A percentile compares a stretch with the other conserved stretches of the same genome.
Evolutionary conservation across 768 basidiomycete genomes (phyloP).

Genomic region (Gloeophyllum trabeum): DNA sequence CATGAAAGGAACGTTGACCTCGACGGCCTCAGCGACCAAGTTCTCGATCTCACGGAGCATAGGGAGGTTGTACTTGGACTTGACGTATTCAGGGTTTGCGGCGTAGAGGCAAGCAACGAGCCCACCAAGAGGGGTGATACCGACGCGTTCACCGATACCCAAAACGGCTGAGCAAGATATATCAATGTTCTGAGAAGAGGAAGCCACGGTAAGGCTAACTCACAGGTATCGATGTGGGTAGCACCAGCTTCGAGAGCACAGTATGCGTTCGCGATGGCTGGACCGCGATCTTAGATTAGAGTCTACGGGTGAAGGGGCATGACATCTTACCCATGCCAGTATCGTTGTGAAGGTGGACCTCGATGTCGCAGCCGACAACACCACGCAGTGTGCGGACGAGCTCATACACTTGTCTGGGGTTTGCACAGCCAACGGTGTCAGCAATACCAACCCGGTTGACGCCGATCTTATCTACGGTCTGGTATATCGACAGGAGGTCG

Average conservation of each 20-base stretch:
- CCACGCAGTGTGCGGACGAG: slow-evolving; percentile 93
- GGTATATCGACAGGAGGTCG: slow-evolving; percentile 96
- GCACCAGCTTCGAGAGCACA: slow-evolving; percentile 97
- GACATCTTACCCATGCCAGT: slow-evolving; percentile 79
- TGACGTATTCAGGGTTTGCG: slow-evolving; percentile 98
- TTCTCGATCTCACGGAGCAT: slow-evolving; percentile 99
- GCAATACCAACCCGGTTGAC: slow-evolving; percentile 98
- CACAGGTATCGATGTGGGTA: slow-evolving; percentile 97
- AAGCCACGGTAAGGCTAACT: slow-evolving; percentile 18
- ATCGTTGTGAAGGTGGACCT: slow-evolving; percentile 97
- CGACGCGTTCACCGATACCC: slow-evolving; percentile 97
- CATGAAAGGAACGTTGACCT: slow-evolving; percentile 96
- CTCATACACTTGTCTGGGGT: slow-evolving; percentile 97
- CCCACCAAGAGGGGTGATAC: slow-evolving; percentile 96
- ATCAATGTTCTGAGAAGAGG: slow-evolving; percentile 4
- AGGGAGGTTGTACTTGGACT: slow-evolving; percentile 94
- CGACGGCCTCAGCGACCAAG: slow-evolving; percentile 96
- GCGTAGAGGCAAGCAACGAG: slow-evolving; percentile 95
- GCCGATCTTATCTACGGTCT: slow-evolving; percentile 98
- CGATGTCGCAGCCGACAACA: slow-evolving; percentile 96
- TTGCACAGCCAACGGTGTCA: slow-evolving; percentile 98
- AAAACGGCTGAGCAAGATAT: slow-evolving; percentile 54
- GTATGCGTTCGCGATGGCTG: slow-evolving; percentile 97
- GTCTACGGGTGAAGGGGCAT: no score
- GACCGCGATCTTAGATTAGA: slow-evolving; percentile 4